Evolutionary conservation across 495 filamentous ascomycete genomes (phyloP), one percentile per base, ranked within the genome.

Genomic region (Polyplosphaeria fusca): DNA sequence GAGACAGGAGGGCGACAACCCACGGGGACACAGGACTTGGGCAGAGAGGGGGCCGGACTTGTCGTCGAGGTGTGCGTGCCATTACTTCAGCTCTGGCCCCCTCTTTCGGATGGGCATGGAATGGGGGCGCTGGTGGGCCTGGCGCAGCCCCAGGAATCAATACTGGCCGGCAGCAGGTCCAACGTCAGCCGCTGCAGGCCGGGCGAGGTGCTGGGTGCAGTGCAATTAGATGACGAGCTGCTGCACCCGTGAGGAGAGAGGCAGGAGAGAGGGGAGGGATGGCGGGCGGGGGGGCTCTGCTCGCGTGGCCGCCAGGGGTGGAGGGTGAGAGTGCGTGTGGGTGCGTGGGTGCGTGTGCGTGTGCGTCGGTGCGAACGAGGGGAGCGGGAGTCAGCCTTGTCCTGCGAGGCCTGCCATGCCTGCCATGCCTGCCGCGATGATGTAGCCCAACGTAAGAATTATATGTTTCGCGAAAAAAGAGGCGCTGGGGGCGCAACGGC

Each of bases 171-270:
- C 37, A 55, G 39, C 50, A 45, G 24, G 37, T 61, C 58, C 58
- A 61, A 61, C 58, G 58, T 61, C 51, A 61, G 58, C 58, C 52
- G 35, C 51, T 49, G 50, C 50, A 55, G 44, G 39, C 9, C n/a
- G n/a, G n/a, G n/a, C n/a, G n/a, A n/a, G n/a, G n/a, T n/a, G n/a
- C n/a, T n/a, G n/a, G n/a, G n/a, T 23, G 5, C 3, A 2, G 19
- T 7, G 23, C 3, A 32, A 18, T 13, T 30, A 7, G 50, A 40
- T 55, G n/a, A n/a, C 41, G 27, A 30, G 27, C n/a, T 55, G 7
- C 7, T 35, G 30, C 30, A 35, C 14, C 30, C 30, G 14, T n/a
- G n/a, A n/a, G 30, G 30, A 7, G 9, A 35, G 30, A 35, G 30
- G n/a, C 30, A 35, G 30, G 30, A 35, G 30, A n/a, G 30, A 9